These are phyloP conservation scores for Quercus aquifolioides DNA, from an alignment of 306 rosid genomes.

Conservation along the genomic window DNA sequence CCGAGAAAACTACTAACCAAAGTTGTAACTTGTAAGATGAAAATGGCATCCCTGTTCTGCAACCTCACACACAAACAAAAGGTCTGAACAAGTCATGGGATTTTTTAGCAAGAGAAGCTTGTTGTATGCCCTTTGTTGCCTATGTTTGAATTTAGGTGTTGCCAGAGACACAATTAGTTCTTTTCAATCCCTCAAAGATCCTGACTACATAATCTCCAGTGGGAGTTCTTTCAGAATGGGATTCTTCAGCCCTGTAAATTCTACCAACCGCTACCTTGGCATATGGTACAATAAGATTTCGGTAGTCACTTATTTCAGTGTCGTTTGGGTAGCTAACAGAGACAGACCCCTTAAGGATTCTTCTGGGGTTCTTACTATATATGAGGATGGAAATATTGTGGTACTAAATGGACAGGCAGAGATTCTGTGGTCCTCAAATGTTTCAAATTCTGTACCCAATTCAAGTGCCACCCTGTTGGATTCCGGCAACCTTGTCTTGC, in stretches of 20 bases:
- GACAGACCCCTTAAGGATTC: conserved; percentile 26
- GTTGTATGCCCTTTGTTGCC: background rate
- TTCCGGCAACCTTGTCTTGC: conserved; percentile 28
- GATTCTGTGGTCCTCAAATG: conserved; percentile 33
- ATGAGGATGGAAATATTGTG: conserved; percentile 30
- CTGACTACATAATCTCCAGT: background rate
- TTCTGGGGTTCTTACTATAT: conserved; percentile 18
- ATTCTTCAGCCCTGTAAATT: conserved; percentile 16
- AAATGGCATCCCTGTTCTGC: too few relatives aligned
- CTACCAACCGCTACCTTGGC: background rate
- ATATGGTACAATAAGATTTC: conserved; percentile 11
- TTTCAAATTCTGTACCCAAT: conserved; percentile 5
- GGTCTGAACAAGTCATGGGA: background rate
- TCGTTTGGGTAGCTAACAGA: conserved; percentile 32
- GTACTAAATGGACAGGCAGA: conserved; percentile 18
- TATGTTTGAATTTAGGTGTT: background rate
- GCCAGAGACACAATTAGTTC: background rate
- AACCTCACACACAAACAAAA: too few relatives aligned
- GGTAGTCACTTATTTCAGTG: background rate
- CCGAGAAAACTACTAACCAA: too few relatives aligned
- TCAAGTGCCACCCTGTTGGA: conserved; percentile 26
- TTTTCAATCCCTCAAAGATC: background rate
- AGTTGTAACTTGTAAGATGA: too few relatives aligned
- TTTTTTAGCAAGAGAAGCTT: background rate
- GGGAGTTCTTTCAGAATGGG: conserved; percentile 9